These are phyloP conservation scores for Ogataea thermomethanolica DNA, from an alignment of 805 yeast species.

Conservation along the genomic window DNA sequence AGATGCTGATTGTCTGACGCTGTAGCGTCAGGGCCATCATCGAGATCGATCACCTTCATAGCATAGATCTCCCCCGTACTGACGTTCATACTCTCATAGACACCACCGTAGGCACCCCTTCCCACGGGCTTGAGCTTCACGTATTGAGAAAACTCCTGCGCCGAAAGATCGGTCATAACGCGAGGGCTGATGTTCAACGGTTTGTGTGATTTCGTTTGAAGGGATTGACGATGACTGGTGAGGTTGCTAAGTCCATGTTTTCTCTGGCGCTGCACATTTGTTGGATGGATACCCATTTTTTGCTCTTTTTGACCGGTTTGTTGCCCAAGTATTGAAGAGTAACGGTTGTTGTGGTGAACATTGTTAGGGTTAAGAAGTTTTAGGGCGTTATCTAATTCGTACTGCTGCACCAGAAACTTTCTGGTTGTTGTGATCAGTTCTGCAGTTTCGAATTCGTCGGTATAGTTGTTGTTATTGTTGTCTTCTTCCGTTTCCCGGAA, in stretches of 20 bases:
- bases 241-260: too few relatives aligned
- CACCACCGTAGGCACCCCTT: conserved; percentile 88
- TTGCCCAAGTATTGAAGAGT: conserved; percentile 13
- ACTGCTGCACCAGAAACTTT: conserved; percentile 10
- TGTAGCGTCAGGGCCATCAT: conserved; percentile 2
- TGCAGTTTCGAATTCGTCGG: conserved; percentile 11
- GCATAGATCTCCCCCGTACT: conserved; percentile 20
- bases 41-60: conserved; percentile 23
- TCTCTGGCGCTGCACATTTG: conserved; percentile 3
- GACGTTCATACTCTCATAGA: conserved; percentile 42
- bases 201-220: not conserved
- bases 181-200: not conserved
- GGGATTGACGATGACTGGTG: too few relatives aligned
- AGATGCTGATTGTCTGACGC: conserved; percentile 27
- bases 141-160: conserved; percentile 36
- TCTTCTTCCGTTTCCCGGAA: conserved; percentile 12
- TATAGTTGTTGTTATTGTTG: conserved; percentile 9
- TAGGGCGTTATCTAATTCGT: conserved; percentile 9
- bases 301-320: conserved; percentile 2
- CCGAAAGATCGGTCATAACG: conserved; percentile 18
- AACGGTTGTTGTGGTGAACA: conserved; percentile 14
- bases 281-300: conserved; percentile 7
- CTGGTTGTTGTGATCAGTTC: conserved; percentile 7
- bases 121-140: conserved; percentile 67
- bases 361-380: conserved; percentile 11